Conservation (phyloP, 2,329 filamentous ascomycete genomes). For the Myriosclerotinia scirpicola region DNA sequence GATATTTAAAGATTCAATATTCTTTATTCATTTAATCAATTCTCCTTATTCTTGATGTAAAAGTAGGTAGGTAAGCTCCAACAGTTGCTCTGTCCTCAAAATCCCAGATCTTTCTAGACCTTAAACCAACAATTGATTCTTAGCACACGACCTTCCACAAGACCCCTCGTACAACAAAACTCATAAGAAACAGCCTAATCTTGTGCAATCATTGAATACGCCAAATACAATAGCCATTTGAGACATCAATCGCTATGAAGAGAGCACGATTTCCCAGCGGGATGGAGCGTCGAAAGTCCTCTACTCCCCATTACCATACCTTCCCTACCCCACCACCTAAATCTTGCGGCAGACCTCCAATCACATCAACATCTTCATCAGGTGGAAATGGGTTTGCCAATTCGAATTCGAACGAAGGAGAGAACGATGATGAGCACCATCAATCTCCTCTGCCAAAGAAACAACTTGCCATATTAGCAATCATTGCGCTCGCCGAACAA, state of each 20-base stretch:
- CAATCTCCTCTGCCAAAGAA: constrained; percentile 72
- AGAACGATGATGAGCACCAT: constrained; percentile 39
- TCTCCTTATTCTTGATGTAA: not conserved
- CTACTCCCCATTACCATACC: constrained; percentile 70
- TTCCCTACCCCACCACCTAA: constrained; percentile 75
- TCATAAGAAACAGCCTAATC: not conserved
- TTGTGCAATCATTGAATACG: not conserved
- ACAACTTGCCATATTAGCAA: constrained; percentile 80
- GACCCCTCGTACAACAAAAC: not conserved
- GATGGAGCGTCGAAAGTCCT: constrained; percentile 41
- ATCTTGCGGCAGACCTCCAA: constrained; percentile 52
- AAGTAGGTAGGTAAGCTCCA: not conserved
- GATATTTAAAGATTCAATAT: not conserved
- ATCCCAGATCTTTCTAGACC: not conserved
- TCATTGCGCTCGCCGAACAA: constrained; percentile 91
- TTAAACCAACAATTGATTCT: not conserved
- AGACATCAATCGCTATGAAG: constrained; percentile 16
- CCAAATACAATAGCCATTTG: not conserved
- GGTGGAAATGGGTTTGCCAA: constrained; percentile 37
- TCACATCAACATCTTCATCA: constrained; percentile 40
- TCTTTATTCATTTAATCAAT: not conserved
- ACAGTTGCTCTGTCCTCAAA: no score
- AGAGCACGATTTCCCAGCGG: constrained; percentile 16
- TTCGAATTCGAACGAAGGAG: constrained; percentile 40
- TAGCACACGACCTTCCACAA: constrained; percentile 12